Evolutionary conservation across 805 yeast species (phyloP), one percentile per base, ranked within the genome.

Genomic region (Pichia phayaonensis): DNA sequence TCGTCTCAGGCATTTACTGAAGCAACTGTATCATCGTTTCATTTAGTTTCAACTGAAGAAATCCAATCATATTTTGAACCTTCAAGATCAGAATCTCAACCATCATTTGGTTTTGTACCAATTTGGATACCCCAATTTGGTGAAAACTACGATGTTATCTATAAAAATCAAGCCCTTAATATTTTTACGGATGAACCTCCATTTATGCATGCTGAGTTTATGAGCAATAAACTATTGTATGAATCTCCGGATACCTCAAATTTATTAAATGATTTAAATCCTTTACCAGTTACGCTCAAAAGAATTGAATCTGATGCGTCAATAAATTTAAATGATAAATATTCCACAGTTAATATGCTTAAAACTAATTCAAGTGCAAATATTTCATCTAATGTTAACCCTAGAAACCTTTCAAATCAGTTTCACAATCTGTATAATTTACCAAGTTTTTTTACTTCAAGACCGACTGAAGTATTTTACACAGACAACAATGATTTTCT

Each of bases 101-200:
- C 66, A 1, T 51, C 54, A 16, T 62, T 65, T 46, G 59, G 59
- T 44, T 67, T 66, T 50, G 54, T 60, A 3, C 77, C 80, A 0
- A 63, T 76, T 16, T 85, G 92, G 90, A 63, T 81, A 0, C 85
- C 89, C 0, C 73, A 76, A 45, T 66, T 76, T n/a, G 76, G 84
- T 1, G 70, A 72, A 13, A 75, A 72, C 47, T 84, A 81, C 21
- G 75, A 75, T 46, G 63, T 81, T 16, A 66, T 83, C 8, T 86
- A 74, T 64, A 81, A 79, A 64, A 80, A 83, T 58, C 76, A 80
- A 31, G 78, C 79, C 34, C 66, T 86, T 47, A 76, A 82, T 56
- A 69, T 83, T 1, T 80, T 77, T 56, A 79, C 88, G 55, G 72
- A 73, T 40, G 74, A 77, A 15, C 59, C 83, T 39, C 92, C 94